Evolutionary conservation across 352 stramenopile genomes (phyloP), one percentile per base, ranked within the genome.

Genomic region (Pythium vanterpoolii): DNA sequence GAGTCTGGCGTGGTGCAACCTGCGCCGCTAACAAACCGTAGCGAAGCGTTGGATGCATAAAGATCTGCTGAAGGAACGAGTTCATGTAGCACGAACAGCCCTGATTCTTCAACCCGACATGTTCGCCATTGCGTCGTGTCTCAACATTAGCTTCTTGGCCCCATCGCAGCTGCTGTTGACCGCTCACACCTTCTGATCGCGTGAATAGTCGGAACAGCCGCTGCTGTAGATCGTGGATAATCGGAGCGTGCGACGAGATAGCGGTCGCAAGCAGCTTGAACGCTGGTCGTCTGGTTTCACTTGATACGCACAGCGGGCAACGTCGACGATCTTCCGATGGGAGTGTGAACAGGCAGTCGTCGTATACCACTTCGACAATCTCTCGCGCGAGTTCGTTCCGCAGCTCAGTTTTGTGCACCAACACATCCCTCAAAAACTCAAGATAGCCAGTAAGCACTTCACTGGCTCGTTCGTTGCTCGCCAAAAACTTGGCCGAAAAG

Each of bases 11-110:
- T 36, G 79, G 69, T 38, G 76, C 50, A 13, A 96, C 84, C 47
- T 90, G 76, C 13, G 86, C 86, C 19, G 73, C 72, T 46, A 97
- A 28, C 30, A 97, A 54, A 14, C 86, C 88, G 69, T 93, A 77
- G 2, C 83, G 72, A 26, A 97, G 69, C 9, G 74, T 89, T 3
- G 81, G 77, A 40, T 94, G 81, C 81, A 96, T 96, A 57, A 96
- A 99, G 11, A 99, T 69, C 62, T 99, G 96, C 71, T 99, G 98
- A 18, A 99, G 75, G 18, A 99, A 92, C 1, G 95, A 99, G 68
- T 99, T 99, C 93, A 99, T 99, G 82, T 99, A 99, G 80, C 98
- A 99, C 9, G 97, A 99, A 69, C 96, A 99, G 46, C 97, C 98
- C 66, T 99, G 96, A 67, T 99, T 99, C 71, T 98, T 98, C 0